Evolutionary conservation across 2,329 filamentous ascomycete genomes (phyloP).

Genomic region (Fusarium brevicatenulatum): DNA sequence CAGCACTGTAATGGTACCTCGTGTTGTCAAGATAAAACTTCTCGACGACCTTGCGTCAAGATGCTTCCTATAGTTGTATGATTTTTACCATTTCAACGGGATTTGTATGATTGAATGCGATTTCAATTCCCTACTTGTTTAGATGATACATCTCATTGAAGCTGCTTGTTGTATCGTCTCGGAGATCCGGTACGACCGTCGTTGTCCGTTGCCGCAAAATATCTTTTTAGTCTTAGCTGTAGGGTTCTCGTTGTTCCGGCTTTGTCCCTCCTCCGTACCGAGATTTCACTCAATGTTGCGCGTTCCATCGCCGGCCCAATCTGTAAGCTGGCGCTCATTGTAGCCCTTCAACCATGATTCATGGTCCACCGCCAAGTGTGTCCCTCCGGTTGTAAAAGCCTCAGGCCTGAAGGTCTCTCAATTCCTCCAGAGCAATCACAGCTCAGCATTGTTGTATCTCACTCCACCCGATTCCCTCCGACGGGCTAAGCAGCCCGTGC

Average conservation of each 20-base stretch:
- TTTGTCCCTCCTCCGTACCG: conserved; percentile 42
- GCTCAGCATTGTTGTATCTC: conserved; percentile 42
- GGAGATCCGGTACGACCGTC: conserved; percentile 44
- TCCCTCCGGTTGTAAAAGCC: conserved; percentile 47
- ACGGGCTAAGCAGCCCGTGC: conserved; percentile 46
- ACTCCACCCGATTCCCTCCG: conserved; percentile 52
- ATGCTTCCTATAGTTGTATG: background rate
- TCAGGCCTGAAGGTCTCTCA: conserved; percentile 46
- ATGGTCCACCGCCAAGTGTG: conserved; percentile 49
- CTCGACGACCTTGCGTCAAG: background rate
- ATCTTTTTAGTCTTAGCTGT: conserved; percentile 30
- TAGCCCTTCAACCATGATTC: conserved; percentile 47
- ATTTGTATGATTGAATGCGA: background rate
- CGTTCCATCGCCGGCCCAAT: conserved; percentile 43
- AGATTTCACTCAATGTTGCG: conserved; percentile 43
- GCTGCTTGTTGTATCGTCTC: conserved; percentile 9
- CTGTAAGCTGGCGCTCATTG: conserved; percentile 37
- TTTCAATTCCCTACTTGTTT: background rate
- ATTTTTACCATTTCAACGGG: background rate
- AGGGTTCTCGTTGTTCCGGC: conserved; percentile 42
- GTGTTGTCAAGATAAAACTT: background rate
- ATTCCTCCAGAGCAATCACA: conserved; percentile 44
- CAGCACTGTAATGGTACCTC: conserved; percentile 9
- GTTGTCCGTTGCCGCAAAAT: conserved; percentile 40
- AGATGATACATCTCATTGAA: background rate